Evolutionary conservation across 2,329 filamentous ascomycete genomes (phyloP), one percentile per base, ranked within the genome.

Genomic region (Clonostachys rhizophaga): DNA sequence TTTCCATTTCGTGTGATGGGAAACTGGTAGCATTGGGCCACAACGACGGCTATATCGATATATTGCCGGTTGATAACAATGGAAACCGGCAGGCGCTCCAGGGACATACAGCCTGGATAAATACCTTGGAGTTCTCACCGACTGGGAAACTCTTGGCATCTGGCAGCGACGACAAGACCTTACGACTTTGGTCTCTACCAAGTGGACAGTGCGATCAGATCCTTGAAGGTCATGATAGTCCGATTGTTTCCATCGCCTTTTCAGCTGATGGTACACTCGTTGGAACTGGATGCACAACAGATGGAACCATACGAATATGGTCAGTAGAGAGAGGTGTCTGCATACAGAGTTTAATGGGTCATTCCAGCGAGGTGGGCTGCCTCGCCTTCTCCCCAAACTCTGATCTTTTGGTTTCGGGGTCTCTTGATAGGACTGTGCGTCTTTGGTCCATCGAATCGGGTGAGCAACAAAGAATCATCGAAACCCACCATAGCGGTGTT

Each of bases 131-230:
- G 9, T 41, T 45, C 11, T 45, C 43, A 16, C 13, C 33, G n/a
- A 40, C 40, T 40, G 44, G 47, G 5, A 34, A 40, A 24, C 47
- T 20, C n/a, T 40, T 53, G 5, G 45, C 43, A 36, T 54, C 53
- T 3, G 48, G 43, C 3, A 52, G 49, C 8, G 3, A n/a, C 18
- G 53, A 54, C 35, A 17, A 43, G 2, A 52, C 49, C 2, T 30
- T 55, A 16, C 52, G 47, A 40, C 44, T 55, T 37, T 54, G 54
- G 52, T 45, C 53, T 43, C 16, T 42, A 7, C 34, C 44, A 10
- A 47, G 46, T 4, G 52, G 51, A 24, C 3, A 6, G 9, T 49
- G 46, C 18, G 3, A 34, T 10, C 40, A 46, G 20, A 49, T 43
- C 3, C 43, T 55, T 33, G 42, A 55, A 39, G 44, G 46, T 40